Base-by-base conservation (phyloP, 352 stramenopile genomes). In the Phytophthora pluvialis region DNA sequence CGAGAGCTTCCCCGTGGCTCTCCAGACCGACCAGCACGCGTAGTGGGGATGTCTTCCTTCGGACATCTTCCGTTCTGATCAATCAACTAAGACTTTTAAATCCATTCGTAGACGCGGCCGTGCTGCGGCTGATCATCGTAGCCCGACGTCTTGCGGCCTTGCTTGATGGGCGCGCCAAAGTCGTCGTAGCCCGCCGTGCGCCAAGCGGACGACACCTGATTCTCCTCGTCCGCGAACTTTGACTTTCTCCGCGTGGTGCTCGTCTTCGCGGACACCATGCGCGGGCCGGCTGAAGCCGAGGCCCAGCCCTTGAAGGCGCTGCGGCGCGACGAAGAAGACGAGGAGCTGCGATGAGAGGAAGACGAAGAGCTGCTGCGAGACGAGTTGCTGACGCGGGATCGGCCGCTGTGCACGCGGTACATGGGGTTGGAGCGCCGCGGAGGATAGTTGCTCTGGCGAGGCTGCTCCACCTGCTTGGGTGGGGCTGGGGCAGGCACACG, bases 231-330 rank as follows among this genome's bases (percentile, higher is more conserved):
- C 28, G 32, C 35, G 21, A 61, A 31, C 35, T 67, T 74, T 4
- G 40, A 2, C 16, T 55, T 68, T 9, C 29, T 55, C 13, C 59
- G 36, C 2, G 49, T 53, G 10, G 64, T 66, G 11, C 11, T 57
- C 8, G 21, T 60, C 36, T 66, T 71, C 3, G 25, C 10, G 5
- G 63, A 66, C 38, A 46, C 40, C 70, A 72, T 66, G 9, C 60
- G 53, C 6, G 70, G 70, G 11, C 64, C 70, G 21, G 70, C 70
- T 33, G 70, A 77, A 38, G 64, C 58, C 12, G 70, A 69, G 5
- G 70, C 70, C 70, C 70, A 77, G 21, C 48, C 51, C 39, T 71
- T 67, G 7, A 74, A 65, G 6, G 52, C 44, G 10, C 44, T 71
- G 16, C 36, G 51, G 8, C 53, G 60, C 45, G 67, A 66, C 39